Evolutionary conservation across 2,329 filamentous ascomycete species (phyloP).

Genomic region (Coleophoma cylindrospora): DNA sequence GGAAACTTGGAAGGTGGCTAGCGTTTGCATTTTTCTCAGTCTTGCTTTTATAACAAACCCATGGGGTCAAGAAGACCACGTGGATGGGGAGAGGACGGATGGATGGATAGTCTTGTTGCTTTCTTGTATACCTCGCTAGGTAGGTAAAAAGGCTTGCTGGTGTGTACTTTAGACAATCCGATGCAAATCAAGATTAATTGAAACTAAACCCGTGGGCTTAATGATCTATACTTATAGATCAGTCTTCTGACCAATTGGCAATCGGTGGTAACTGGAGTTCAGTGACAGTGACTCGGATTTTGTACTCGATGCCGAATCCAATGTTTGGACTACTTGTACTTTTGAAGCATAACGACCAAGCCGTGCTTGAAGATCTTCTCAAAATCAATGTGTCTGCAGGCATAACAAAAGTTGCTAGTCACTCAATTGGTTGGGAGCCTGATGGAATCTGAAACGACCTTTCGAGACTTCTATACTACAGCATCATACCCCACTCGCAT

Average conservation of each 20-base stretch:
- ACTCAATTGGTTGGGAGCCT: too few species aligned
- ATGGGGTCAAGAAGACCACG: background rate
- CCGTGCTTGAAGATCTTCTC: too few species aligned
- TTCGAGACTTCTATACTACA: background rate
- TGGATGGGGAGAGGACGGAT: background rate
- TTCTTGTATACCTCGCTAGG: too few species aligned
- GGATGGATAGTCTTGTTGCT: too few species aligned
- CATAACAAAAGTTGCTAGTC: too few species aligned
- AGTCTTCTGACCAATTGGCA: background rate
- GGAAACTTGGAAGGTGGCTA: conserved; percentile 18
- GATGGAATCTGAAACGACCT: too few species aligned
- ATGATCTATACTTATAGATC: background rate
- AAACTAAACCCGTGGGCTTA: background rate
- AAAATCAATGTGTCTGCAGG: too few species aligned
- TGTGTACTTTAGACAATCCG: background rate
- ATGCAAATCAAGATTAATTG: background rate
- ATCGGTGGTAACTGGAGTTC: background rate
- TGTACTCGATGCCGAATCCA: background rate
- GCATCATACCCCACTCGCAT: background rate
- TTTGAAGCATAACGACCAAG: too few species aligned
- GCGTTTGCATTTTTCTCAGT: conserved; percentile 13
- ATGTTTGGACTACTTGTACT: too few species aligned
- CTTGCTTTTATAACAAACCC: background rate
- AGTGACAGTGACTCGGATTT: background rate
- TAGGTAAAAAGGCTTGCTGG: background rate